Evolutionary conservation across 2,329 filamentous ascomycete genomes (phyloP), one percentile per base, ranked within the genome.

Genomic region (Trichoderma pleuroti): DNA sequence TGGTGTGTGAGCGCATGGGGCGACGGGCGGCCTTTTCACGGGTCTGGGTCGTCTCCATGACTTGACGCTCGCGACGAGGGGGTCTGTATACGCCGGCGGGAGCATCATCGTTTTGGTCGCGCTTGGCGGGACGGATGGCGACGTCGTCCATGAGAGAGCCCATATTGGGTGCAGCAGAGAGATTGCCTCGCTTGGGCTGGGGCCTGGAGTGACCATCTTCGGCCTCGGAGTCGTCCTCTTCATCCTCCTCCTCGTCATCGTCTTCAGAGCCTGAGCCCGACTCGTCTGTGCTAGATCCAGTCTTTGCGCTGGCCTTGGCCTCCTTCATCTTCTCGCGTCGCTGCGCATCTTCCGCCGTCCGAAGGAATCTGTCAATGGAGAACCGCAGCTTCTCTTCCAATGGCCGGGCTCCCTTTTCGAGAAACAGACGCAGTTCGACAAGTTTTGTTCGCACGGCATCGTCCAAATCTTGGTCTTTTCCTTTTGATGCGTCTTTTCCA

Each of bases 341-440:
- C 73, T 90, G 87, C 5, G 88, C 86, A 75, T 95, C 91, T 72
- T 97, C 92, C 42, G 94, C 94, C 0, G 93, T 93, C 73, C 93
- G 92, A 24, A 99, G 86, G 30, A 98, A 94, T 78, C 97, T 96
- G 81, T 98, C 95, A 76, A 99, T 93, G 79, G 98, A 94, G 81
- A 98, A 99, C 74, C 94, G 95, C 72, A 99, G 83, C 76, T 94
- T 92, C 74, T 92, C 91, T 81, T 99, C 97, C 18, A 98, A 83
- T 0, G 96, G 96, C 18, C 93, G 90, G 4, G 97, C 92, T 74
- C 96, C 97, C 78, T 94, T 94, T 77, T 99, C 97, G 1, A 99
- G 85, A 79, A 97, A 98, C 1, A 98, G 86, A n/a, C 95, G 89
- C 66, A 98, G 84, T 80, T 97, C 94, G 21, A 94, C 90, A n/a